Evolutionary conservation across 225 moss, liverwort and hornwort species (phyloP).

Genomic region (Polytrichum commune): DNA sequence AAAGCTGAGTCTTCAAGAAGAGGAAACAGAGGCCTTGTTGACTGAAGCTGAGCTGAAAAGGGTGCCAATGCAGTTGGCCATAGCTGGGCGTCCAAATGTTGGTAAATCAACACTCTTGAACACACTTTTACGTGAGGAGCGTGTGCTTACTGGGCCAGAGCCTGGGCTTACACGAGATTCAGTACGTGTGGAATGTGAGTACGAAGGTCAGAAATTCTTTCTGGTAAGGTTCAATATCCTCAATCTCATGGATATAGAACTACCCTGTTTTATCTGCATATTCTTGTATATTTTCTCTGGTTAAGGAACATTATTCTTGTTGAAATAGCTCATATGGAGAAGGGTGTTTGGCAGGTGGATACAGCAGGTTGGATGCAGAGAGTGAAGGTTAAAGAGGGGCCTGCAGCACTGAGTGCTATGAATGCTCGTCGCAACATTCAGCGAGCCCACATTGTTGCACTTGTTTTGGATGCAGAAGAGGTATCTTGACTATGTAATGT

Average conservation of each 20-base stretch:
- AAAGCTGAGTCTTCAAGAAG: conserved; percentile 27
- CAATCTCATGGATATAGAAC: too few species aligned
- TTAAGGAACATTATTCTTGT: conserved; percentile 6
- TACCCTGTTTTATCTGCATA: neutral
- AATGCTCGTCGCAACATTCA: conserved; percentile 84
- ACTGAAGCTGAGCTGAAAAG: conserved; percentile 47
- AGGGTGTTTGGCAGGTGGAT: conserved; percentile 64
- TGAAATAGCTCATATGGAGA: conserved; percentile 3
- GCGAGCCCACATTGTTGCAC: conserved; percentile 85
- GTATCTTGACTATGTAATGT: conserved; percentile 22
- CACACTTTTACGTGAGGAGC: conserved; percentile 69
- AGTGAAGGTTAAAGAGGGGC: conserved; percentile 73
- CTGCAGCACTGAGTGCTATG: conserved; percentile 92
- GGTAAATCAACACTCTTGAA: conserved; percentile 97
- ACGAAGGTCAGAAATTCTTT: conserved; percentile 71
- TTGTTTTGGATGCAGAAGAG: conserved; percentile 93
- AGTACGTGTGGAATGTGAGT: conserved; percentile 69
- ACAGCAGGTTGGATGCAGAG: conserved; percentile 99
- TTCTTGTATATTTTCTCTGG: conserved; percentile 1
- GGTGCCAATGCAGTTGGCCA: conserved; percentile 90
- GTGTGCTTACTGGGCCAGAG: conserved; percentile 96
- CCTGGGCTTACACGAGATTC: conserved; percentile 98
- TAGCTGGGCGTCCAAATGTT: conserved; percentile 92
- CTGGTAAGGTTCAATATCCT: conserved; percentile 40
- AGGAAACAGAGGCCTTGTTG: conserved; percentile 29